A percentile compares a stretch with the other conserved stretches of the same genome.
These are phyloP conservation scores for Coemansia umbellata DNA, from an alignment of 192 early-diverging fungal genomes.

Conservation along the genomic window DNA sequence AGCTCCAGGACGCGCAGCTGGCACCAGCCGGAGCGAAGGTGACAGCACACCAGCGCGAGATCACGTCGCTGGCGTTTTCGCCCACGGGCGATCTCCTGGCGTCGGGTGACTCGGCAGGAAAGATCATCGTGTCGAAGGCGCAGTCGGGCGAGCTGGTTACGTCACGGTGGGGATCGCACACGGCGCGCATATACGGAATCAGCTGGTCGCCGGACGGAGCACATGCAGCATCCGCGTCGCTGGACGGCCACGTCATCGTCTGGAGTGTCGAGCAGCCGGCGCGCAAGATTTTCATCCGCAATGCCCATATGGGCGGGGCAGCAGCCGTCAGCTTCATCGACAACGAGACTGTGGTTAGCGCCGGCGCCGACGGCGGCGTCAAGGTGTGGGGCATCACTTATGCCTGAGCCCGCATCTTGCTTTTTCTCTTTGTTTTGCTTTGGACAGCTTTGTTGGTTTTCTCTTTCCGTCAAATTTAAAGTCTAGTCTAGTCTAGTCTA, in stretches of 20 bases:
- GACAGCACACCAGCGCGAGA: slow-evolving; percentile 55
- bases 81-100: slow-evolving; percentile 73
- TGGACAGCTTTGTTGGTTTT: no score
- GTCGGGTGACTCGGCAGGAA: slow-evolving; percentile 74
- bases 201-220: slow-evolving; percentile 73
- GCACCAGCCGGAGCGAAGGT: slow-evolving; percentile 17
- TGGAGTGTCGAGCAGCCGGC: slow-evolving; percentile 81
- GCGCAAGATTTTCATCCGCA: slow-evolving; percentile 70
- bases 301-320: slow-evolving; percentile 80
- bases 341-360: slow-evolving; percentile 62
- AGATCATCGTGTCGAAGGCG: slow-evolving; percentile 71
- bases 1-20: slow-evolving; percentile 27
- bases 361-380: slow-evolving; percentile 79
- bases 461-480: no score
- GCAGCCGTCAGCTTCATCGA: slow-evolving; percentile 69
- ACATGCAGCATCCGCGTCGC: slow-evolving; percentile 72
- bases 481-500: no score
- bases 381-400: slow-evolving; percentile 60
- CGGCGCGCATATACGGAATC: slow-evolving; percentile 75
- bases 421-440: no score
- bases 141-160: slow-evolving; percentile 49
- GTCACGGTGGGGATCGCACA: slow-evolving; percentile 88
- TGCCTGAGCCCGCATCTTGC: no score
- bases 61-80: slow-evolving; percentile 78
- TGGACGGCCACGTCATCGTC: slow-evolving; percentile 89